A percentile compares a stretch with the other conserved stretches of the same genome.
Conservation (phyloP, 192 early-diverging fungal genomes). For the Coemansia sp. region DNA sequence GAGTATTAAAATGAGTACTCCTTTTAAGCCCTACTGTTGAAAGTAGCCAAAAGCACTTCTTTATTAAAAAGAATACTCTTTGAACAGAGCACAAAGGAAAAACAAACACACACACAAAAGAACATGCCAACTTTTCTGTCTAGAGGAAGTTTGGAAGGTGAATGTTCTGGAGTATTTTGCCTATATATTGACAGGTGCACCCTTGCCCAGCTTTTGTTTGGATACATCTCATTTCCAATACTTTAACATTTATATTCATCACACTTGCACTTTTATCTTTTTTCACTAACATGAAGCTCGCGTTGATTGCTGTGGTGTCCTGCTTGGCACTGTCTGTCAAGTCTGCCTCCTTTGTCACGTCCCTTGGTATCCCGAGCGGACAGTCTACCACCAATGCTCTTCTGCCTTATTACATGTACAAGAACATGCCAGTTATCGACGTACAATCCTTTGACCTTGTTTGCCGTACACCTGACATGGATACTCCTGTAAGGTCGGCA, state of each 20-base stretch:
- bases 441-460: background rate
- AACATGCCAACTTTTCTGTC: no score
- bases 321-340: background rate
- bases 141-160: no score
- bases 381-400: no score
- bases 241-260: background rate
- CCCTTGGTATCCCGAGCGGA: background rate
- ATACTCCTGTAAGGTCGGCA: background rate
- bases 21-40: no score
- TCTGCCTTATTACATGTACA: background rate
- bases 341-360: background rate
- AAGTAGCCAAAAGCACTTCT: no score
- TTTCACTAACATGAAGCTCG: background rate
- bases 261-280: background rate
- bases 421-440: background rate
- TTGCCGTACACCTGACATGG: background rate
- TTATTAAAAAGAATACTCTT: no score
- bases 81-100: no score
- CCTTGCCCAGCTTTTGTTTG: no score
- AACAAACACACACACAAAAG: no score
- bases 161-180: no score
- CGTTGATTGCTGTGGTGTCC: background rate
- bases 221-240: background rate
- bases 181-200: no score
- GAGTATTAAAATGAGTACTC: no score